phyloP scores from a whole-genome alignment of 1,284 basidiomycete genomes.

The Leccinum variabile region DNA sequence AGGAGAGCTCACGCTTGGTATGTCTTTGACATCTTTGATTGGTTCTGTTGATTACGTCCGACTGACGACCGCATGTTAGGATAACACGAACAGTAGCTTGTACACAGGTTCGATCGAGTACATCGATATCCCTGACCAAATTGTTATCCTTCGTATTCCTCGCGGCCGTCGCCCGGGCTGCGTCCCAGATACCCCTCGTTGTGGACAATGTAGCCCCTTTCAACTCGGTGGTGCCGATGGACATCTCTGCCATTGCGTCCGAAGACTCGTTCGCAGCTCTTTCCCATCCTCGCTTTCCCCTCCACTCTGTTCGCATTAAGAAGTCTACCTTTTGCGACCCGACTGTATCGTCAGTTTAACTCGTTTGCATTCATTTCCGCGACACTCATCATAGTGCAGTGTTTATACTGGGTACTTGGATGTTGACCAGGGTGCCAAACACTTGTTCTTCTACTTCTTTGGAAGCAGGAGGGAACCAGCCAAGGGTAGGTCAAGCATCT shows the following conservation, averaged over 20 bases:
- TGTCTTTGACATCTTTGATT: constrained; percentile 1
- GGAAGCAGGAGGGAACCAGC: constrained; percentile 70
- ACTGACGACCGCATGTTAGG: constrained; percentile 32
- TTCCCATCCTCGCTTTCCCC: constrained; percentile 48
- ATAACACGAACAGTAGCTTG: constrained; percentile 39
- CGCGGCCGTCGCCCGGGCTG: constrained; percentile 2
- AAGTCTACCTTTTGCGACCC: constrained; percentile 58
- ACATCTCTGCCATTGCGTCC: constrained; percentile 34
- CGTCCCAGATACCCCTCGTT: constrained; percentile 12
- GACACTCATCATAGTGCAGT: constrained; percentile 29
- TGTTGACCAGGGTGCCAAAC: constrained; percentile 55
- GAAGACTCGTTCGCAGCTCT: constrained; percentile 44
- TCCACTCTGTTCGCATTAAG: constrained; percentile 58
- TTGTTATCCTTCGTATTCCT: constrained; percentile 13
- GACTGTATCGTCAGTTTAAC: constrained; percentile 55
- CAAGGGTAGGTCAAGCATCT: constrained; percentile 36
- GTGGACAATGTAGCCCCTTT: not conserved
- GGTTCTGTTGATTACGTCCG: not conserved
- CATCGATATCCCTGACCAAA: constrained; percentile 26
- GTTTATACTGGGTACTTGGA: constrained; percentile 66
- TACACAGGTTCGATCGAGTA: no score
- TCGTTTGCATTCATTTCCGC: not conserved
- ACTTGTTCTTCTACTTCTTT: constrained; percentile 86
- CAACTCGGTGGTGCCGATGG: constrained; percentile 2
- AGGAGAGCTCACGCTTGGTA: constrained; percentile 32